Evolutionary conservation across 1,139 yeast species (phyloP).

Genomic region (Candida smagusa): DNA sequence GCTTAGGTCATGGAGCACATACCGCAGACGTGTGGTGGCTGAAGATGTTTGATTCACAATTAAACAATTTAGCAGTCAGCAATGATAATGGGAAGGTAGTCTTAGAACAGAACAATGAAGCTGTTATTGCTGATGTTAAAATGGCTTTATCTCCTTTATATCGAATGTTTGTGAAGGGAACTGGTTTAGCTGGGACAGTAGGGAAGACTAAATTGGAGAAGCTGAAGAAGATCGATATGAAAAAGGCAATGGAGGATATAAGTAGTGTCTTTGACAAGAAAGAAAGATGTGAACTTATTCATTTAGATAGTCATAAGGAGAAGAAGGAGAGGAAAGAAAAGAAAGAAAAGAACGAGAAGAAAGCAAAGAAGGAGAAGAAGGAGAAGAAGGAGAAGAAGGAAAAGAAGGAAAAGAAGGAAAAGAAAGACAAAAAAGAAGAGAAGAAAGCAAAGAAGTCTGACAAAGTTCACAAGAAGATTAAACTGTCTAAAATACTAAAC

Average conservation of each 20-base stretch:
- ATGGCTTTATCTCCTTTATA: slow-evolving; percentile 60
- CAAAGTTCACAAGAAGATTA: slow-evolving; percentile 5
- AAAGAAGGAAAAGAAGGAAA: slow-evolving; percentile 9
- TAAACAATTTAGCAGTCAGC: slow-evolving; percentile 70
- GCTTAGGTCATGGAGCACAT: slow-evolving; percentile 69
- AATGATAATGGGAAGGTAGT: slow-evolving; percentile 22
- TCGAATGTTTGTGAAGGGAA: slow-evolving; percentile 80
- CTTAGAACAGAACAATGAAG: slow-evolving; percentile 43
- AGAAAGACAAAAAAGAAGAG: slow-evolving; percentile 11
- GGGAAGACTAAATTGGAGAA: slow-evolving; percentile 30
- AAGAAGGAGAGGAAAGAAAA: slow-evolving; percentile 7
- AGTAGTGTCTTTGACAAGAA: slow-evolving; percentile 8
- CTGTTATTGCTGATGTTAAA: slow-evolving; percentile 38
- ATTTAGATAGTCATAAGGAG: slow-evolving; percentile 8
- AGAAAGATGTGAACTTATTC: slow-evolving; percentile 4
- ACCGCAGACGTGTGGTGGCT: slow-evolving; percentile 98
- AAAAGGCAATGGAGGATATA: slow-evolving; percentile 13
- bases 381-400: slow-evolving; percentile 7
- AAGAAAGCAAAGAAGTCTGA: slow-evolving; percentile 10
- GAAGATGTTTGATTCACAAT: slow-evolving; percentile 85
- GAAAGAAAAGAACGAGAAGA: slow-evolving; percentile 7
- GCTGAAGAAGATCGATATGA: slow-evolving; percentile 12
- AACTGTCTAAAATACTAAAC: neutral
- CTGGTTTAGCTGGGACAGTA: slow-evolving; percentile 77
- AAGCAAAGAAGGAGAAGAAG: slow-evolving; percentile 7